Evolutionary conservation across 106 monocot species (phyloP).

Genomic region (Acorus calamus): DNA sequence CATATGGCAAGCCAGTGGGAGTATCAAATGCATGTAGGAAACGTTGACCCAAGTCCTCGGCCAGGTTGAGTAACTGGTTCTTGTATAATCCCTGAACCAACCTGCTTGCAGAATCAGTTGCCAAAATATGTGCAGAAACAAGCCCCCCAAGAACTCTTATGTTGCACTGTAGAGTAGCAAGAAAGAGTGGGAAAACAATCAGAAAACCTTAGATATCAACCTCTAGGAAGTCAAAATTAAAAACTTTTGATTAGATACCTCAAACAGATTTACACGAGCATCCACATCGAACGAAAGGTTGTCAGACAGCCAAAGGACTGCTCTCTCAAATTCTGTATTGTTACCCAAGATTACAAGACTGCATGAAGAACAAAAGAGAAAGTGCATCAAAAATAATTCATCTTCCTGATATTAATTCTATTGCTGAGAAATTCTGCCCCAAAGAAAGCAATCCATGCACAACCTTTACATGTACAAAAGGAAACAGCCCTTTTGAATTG

Average conservation of each 20-base stretch:
- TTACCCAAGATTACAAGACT: slow-evolving; percentile 91
- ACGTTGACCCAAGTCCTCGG: slow-evolving; percentile 75
- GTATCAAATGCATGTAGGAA: slow-evolving; percentile 81
- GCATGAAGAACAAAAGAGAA: slow-evolving; percentile 22
- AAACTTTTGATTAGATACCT: slow-evolving; percentile 32
- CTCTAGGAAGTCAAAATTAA: neutral
- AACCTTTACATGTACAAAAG: too few relatives aligned
- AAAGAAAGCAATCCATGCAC: too few relatives aligned
- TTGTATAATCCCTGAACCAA: slow-evolving; percentile 45
- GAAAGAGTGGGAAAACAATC: slow-evolving; percentile 15
- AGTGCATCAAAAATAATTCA: neutral
- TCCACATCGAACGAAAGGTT: slow-evolving; percentile 85
- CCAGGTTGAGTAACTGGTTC: slow-evolving; percentile 62
- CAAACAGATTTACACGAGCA: slow-evolving; percentile 88
- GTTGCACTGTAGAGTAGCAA: slow-evolving; percentile 68
- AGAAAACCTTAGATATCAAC: neutral
- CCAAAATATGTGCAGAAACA: slow-evolving; percentile 92
- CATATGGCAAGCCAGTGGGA: slow-evolving; percentile 89
- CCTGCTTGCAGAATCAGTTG: slow-evolving; percentile 61
- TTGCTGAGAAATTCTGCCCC: too few relatives aligned
- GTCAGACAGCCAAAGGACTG: slow-evolving; percentile 79
- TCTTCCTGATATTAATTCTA: neutral
- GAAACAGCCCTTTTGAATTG: too few relatives aligned
- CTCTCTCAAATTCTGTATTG: slow-evolving; percentile 79
- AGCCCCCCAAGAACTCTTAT: slow-evolving; percentile 97